phyloP scores from a whole-genome alignment of 2,329 filamentous ascomycete genomes.

The Rhexocercosporidium sp. region DNA sequence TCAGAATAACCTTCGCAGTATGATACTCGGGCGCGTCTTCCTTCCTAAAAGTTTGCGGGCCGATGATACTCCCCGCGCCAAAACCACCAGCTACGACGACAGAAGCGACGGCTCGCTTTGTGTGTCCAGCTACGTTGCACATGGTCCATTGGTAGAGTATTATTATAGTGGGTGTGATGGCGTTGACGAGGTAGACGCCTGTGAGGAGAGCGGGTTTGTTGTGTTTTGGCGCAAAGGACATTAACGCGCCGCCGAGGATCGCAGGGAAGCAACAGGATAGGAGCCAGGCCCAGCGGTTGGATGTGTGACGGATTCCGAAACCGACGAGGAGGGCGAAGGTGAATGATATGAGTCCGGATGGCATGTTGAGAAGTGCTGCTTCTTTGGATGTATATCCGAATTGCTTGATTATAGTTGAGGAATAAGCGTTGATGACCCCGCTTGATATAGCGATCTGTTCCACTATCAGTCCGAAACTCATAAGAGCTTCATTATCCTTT shows the following conservation, averaged over 20 bases:
- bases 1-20: slow-evolving; percentile 57
- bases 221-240: slow-evolving; percentile 55
- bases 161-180: slow-evolving; percentile 52
- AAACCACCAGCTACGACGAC: slow-evolving; percentile 53
- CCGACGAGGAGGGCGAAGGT: slow-evolving; percentile 56
- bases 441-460: slow-evolving; percentile 18
- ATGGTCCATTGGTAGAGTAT: slow-evolving; percentile 54
- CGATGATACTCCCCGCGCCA: slow-evolving; percentile 61
- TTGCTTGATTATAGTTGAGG: slow-evolving; percentile 56
- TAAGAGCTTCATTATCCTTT: too few species aligned
- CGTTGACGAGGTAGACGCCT: slow-evolving; percentile 57
- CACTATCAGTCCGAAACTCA: too few species aligned
- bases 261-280: slow-evolving; percentile 53
- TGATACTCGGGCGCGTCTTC: slow-evolving; percentile 55
- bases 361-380: slow-evolving; percentile 59
- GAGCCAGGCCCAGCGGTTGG: slow-evolving; percentile 57
- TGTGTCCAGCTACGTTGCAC: slow-evolving; percentile 55
- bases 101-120: slow-evolving; percentile 54
- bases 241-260: slow-evolving; percentile 48
- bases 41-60: slow-evolving; percentile 59
- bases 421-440: slow-evolving; percentile 54
- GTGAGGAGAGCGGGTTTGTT: slow-evolving; percentile 54
- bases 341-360: slow-evolving; percentile 54
- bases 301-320: slow-evolving; percentile 52
- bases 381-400: slow-evolving; percentile 52